Evolutionary conservation across 805 yeast genomes (phyloP).

Genomic region (Wickerhamomyces xylosicus): DNA sequence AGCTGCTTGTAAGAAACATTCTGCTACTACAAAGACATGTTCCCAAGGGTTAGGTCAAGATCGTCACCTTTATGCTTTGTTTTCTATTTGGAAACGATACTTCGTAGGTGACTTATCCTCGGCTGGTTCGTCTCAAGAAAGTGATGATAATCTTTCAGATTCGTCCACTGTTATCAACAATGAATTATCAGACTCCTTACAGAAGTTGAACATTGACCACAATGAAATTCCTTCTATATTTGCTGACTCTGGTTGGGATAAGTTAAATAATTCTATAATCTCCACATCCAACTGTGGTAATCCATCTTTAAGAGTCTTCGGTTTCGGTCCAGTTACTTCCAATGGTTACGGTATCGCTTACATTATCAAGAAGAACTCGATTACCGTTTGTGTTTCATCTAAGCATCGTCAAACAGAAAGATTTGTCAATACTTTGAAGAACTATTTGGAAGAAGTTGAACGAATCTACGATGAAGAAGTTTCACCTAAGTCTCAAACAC

Average conservation of each 20-base stretch:
- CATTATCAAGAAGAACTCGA: slow-evolving; percentile 70
- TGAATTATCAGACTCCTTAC: not conserved
- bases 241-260: slow-evolving; percentile 84
- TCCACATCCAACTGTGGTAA: slow-evolving; percentile 90
- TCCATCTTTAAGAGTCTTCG: slow-evolving; percentile 77
- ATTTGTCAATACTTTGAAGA: slow-evolving; percentile 57
- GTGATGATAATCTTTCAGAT: slow-evolving; percentile 17
- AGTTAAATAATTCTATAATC: slow-evolving; percentile 66
- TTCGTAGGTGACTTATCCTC: slow-evolving; percentile 18
- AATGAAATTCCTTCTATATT: slow-evolving; percentile 60
- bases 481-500: slow-evolving; percentile 4
- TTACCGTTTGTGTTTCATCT: slow-evolving; percentile 75
- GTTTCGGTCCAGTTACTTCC: slow-evolving; percentile 84
- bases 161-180: slow-evolving; percentile 14
- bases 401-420: slow-evolving; percentile 83
- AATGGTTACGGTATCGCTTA: slow-evolving; percentile 94
- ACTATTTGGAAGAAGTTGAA: slow-evolving; percentile 50
- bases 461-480: slow-evolving; percentile 29
- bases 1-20: slow-evolving; percentile 64
- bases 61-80: slow-evolving; percentile 79
- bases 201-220: slow-evolving; percentile 6
- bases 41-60: slow-evolving; percentile 84
- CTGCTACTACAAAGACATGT: slow-evolving; percentile 55
- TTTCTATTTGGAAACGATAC: slow-evolving; percentile 77
- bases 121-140: slow-evolving; percentile 18